Percentiles rank a stretch among this genome's conserved stretches.
phyloP scores from a whole-genome alignment of 805 yeast genomes.

The Blastobotrys americana region DNA sequence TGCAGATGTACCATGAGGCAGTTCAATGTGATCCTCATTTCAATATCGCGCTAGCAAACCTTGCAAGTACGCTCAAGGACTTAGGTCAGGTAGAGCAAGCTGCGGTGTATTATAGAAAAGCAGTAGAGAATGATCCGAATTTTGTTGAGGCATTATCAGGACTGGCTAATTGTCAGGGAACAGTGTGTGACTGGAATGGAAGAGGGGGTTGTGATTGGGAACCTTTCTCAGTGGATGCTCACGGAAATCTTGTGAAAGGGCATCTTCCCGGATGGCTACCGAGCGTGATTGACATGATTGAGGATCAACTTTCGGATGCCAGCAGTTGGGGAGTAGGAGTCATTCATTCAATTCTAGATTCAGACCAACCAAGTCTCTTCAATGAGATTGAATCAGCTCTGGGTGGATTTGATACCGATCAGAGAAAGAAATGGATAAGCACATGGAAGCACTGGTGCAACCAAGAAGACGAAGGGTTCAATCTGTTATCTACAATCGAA shows the following conservation, averaged over 20 bases:
- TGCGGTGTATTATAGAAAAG: constrained; percentile 25
- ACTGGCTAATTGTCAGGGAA: constrained; percentile 25
- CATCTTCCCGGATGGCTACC: constrained; percentile 25
- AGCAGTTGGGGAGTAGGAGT: constrained; percentile 26
- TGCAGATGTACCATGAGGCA: constrained; percentile 27
- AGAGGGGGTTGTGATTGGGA: constrained; percentile 27
- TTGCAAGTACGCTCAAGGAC: constrained; percentile 30
- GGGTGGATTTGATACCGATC: constrained; percentile 10
- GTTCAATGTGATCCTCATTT: constrained; percentile 27
- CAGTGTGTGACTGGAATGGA: constrained; percentile 29
- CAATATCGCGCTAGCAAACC: constrained; percentile 28
- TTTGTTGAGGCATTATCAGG: constrained; percentile 30
- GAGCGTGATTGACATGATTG: constrained; percentile 18
- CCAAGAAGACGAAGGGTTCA: constrained; percentile 23
- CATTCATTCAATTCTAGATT: constrained; percentile 7
- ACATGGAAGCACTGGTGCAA: constrained; percentile 10
- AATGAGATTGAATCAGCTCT: constrained; percentile 9
- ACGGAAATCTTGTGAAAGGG: constrained; percentile 19
- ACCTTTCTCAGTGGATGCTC: constrained; percentile 20
- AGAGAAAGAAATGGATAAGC: constrained; percentile 12
- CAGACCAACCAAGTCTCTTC: constrained; percentile 9
- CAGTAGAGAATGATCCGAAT: constrained; percentile 25
- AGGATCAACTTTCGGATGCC: constrained; percentile 21
- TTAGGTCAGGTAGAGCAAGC: constrained; percentile 27
- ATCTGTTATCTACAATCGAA: constrained; percentile 23